Base-by-base conservation (phyloP, 2,329 filamentous ascomycete species). In the Xylariaceae sp. region DNA sequence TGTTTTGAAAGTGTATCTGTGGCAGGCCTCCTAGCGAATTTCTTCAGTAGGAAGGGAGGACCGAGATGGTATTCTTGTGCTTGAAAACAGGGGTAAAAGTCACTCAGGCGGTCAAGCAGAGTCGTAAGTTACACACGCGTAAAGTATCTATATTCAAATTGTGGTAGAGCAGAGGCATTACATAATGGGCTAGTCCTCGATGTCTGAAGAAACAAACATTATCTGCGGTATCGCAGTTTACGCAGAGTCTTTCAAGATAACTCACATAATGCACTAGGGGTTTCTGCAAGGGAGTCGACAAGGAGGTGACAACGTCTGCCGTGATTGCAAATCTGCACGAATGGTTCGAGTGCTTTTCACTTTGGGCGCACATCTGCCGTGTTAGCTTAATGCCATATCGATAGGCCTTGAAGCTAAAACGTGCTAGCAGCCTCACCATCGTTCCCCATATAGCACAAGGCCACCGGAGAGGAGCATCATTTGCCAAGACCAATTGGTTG, bases 311-410 rank as follows among this genome's bases (percentile, higher is more conserved):
- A 28, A 53, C 16, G 45, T 33, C 23, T 4, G 36, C 39, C 37
- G 26, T 34, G 26, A 40, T 33, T 43, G 28, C 24, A 46, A 31
- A 44, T 40, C 26, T 36, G 34, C 21, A 39, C 47, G 46, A 47
- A 28, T 17, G 28, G 19, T 17, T 34, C 26, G 34, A 41, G 24
- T 16, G 17, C 16, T n/a, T 39, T 50, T 44, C 23, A 28, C 26
- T 16, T 37, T 26, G 31, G 26, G n/a, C n/a, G 17, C 33, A n/a
- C 8, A 28, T 43, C 33, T 17, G 26, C 21, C 36, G 37, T 48
- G 29, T 23, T 28, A 17, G 50, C 36, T 55, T 50, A 41, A 54
- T 34, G 31, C 24, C 31, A 9, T 29, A 4, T 31, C 7, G 11
- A 48, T 34, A 24, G 16, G 16, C 11, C n/a, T 26, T 34, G 24